A percentile compares a stretch with the other conserved stretches of the same genome.
phyloP scores from a whole-genome alignment of 176 grass and related monocot genomes.

The Microstegium vimineum region DNA sequence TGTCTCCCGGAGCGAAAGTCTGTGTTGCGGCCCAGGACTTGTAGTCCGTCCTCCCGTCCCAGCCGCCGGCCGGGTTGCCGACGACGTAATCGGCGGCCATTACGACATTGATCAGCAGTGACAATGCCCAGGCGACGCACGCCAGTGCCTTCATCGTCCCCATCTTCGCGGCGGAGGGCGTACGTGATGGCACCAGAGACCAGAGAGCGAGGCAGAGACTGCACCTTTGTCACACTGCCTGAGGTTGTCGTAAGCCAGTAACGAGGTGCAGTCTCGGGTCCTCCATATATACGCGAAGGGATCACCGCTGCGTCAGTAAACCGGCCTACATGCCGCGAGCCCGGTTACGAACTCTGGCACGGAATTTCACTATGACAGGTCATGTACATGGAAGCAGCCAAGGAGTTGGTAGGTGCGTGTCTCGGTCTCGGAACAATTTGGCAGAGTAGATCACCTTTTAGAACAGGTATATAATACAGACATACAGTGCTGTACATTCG shows the following conservation, averaged over 20 bases:
- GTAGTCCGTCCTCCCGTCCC: conserved; percentile 62
- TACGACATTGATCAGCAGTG: neutral
- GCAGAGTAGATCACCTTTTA: conserved; percentile 6
- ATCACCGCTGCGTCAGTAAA: neutral
- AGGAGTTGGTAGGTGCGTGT: conserved; percentile 8
- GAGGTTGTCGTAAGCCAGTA: neutral
- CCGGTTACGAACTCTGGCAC: neutral
- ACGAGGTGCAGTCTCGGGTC: neutral
- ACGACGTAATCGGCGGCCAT: conserved; percentile 39
- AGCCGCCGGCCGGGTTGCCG: conserved; percentile 51
- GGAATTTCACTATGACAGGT: conserved; percentile 15
- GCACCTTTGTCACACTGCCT: neutral
- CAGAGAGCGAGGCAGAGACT: no score
- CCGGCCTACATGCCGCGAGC: neutral
- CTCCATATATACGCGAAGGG: neutral
- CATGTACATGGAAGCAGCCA: conserved; percentile 3
- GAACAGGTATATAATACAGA: no score
- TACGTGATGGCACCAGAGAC: no score
- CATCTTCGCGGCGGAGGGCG: conserved; percentile 6
- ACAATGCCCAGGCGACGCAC: neutral
- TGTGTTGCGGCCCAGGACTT: conserved; percentile 42
- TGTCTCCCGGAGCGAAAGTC: conserved; percentile 52
- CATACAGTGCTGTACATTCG: no score
- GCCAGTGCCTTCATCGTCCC: neutral
- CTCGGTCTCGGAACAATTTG: neutral